These are phyloP conservation scores for Stemphylium beticola DNA, from an alignment of 2,329 filamentous ascomycete genomes.

Conservation along the genomic window DNA sequence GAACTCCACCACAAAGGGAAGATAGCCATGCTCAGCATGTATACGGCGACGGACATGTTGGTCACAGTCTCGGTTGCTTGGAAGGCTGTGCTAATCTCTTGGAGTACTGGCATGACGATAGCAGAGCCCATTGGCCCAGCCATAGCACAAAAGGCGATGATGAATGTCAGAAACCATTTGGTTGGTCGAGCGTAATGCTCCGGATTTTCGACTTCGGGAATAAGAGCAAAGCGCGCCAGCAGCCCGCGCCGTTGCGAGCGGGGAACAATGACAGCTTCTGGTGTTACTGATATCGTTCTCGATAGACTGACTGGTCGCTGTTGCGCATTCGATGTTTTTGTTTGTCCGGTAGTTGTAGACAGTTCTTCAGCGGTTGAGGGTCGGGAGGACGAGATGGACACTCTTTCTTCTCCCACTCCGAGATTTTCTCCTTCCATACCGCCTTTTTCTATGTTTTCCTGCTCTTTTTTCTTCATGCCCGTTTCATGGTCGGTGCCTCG, in stretches of 20 bases:
- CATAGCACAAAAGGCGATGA: slow-evolving; percentile 77
- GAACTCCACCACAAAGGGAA: slow-evolving; percentile 52
- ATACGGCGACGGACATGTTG: slow-evolving; percentile 51
- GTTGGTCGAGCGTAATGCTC: slow-evolving; percentile 73
- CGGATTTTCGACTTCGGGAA: slow-evolving; percentile 80
- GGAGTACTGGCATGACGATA: slow-evolving; percentile 70
- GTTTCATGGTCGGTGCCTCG: slow-evolving; percentile 1
- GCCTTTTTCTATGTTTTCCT: slow-evolving; percentile 14
- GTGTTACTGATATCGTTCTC: slow-evolving; percentile 41
- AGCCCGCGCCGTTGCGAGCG: slow-evolving; percentile 70
- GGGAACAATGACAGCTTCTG: slow-evolving; percentile 57
- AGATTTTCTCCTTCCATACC: background rate
- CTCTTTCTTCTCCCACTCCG: slow-evolving; percentile 18
- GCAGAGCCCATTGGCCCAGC: slow-evolving; percentile 83
- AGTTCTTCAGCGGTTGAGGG: slow-evolving; percentile 29
- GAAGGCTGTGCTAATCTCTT: slow-evolving; percentile 43
- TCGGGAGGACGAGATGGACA: slow-evolving; percentile 32
- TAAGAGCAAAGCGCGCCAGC: slow-evolving; percentile 70
- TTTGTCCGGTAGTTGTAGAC: slow-evolving; percentile 15
- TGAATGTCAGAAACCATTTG: slow-evolving; percentile 84
- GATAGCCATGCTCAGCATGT: slow-evolving; percentile 52
- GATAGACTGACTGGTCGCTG: slow-evolving; percentile 28
- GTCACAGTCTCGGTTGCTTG: slow-evolving; percentile 41
- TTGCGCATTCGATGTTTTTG: background rate
- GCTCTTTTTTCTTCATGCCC: background rate